These are phyloP conservation scores for Conticribra guillardii DNA, from an alignment of 108 stramenopile genomes.

Conservation along the genomic window DNA sequence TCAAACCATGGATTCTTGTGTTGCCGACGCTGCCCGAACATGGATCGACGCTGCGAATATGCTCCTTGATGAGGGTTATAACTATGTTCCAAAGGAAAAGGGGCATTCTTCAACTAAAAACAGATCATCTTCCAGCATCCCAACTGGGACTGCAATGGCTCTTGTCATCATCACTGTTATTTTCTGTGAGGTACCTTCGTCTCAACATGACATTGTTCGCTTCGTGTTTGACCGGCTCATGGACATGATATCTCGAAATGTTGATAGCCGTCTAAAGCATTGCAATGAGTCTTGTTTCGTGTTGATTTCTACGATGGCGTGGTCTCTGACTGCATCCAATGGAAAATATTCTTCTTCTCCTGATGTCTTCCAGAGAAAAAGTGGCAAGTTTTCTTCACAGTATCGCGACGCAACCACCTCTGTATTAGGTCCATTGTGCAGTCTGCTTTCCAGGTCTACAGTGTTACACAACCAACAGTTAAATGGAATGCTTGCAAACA, in stretches of 20 bases:
- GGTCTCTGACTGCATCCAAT: constrained; percentile 29
- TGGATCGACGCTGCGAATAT: constrained; percentile 45
- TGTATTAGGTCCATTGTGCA: constrained; percentile 32
- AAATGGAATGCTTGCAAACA: not conserved
- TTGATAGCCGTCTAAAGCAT: not conserved
- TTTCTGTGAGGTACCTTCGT: constrained; percentile 43
- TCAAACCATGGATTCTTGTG: constrained; percentile 14
- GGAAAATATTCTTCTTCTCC: constrained; percentile 16
- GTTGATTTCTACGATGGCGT: constrained; percentile 31
- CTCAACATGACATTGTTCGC: constrained; percentile 38
- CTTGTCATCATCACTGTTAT: constrained; percentile 37
- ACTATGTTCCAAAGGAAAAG: not conserved
- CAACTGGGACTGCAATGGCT: constrained; percentile 38
- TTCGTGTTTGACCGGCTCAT: constrained; percentile 26
- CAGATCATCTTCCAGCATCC: not conserved
- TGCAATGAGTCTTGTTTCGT: constrained; percentile 12
- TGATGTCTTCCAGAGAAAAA: constrained; percentile 12
- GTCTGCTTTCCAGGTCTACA: constrained; percentile 32
- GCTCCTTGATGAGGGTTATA: constrained; percentile 34
- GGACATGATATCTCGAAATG: constrained; percentile 10
- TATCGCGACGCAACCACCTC: constrained; percentile 3
- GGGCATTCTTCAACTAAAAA: not conserved
- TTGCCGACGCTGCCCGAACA: constrained; percentile 32
- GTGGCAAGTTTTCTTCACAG: too few species aligned
- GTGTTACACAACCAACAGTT: constrained; percentile 4